These are phyloP conservation scores for Debaryomyces hansenii DNA, from an alignment of 805 yeast species.

Conservation along the genomic window DNA sequence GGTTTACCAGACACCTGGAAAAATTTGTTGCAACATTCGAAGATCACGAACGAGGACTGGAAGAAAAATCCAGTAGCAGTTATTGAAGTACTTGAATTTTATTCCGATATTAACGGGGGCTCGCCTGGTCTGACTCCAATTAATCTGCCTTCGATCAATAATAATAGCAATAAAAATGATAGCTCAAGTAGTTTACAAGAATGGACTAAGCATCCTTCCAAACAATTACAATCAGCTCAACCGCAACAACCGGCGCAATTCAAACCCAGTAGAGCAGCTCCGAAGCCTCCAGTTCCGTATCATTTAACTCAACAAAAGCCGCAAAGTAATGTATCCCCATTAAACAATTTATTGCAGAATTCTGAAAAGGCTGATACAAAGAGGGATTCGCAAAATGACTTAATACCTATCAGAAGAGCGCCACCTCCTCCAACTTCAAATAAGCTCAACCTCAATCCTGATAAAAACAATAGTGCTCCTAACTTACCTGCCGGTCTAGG, in stretches of 20 bases:
- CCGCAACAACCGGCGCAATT: conserved; percentile 12
- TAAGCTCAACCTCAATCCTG: not conserved
- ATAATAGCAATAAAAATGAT: not conserved
- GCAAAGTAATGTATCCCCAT: conserved; percentile 28
- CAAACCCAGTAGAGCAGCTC: conserved; percentile 42
- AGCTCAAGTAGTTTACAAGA: conserved; percentile 30
- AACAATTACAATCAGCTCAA: conserved; percentile 1
- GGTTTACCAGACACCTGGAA: conserved; percentile 62
- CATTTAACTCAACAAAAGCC: conserved; percentile 23
- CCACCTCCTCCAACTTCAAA: conserved; percentile 50
- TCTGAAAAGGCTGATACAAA: conserved; percentile 11
- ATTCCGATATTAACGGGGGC: conserved; percentile 48
- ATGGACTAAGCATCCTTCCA: conserved; percentile 35
- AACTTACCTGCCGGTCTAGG: conserved; percentile 23
- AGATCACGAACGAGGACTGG: conserved; percentile 62
- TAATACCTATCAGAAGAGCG: conserved; percentile 54
- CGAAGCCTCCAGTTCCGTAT: conserved; percentile 45
- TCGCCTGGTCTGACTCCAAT: conserved; percentile 28
- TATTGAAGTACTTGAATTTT: conserved; percentile 59
- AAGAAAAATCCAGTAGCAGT: conserved; percentile 65
- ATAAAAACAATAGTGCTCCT: conserved; percentile 7
- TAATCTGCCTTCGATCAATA: conserved; percentile 21
- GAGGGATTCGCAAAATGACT: conserved; percentile 20
- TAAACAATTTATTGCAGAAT: conserved; percentile 30
- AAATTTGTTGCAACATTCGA: conserved; percentile 54